Conservation (phyloP, 176 grass and related monocot species). For the Lolium rigidum region DNA sequence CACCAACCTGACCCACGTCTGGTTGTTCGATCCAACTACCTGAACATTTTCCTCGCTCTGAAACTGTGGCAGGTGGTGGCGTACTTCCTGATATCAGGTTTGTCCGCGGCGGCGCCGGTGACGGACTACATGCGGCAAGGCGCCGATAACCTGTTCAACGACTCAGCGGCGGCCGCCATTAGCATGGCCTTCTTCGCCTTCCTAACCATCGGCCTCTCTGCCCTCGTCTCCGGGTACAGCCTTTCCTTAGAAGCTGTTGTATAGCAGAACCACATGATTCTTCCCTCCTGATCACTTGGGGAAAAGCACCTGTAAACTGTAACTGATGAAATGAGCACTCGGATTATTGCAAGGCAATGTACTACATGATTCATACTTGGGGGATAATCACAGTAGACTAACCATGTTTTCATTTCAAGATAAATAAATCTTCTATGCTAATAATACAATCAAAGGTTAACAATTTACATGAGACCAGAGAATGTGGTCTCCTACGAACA, state of each 20-base stretch:
- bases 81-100: slow-evolving; percentile 49
- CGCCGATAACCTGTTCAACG: slow-evolving; percentile 60
- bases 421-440: not conserved
- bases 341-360: not conserved
- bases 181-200: slow-evolving; percentile 80
- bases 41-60: not conserved
- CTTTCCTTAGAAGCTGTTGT: slow-evolving; percentile 54
- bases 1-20: not conserved
- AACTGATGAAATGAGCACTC: not conserved
- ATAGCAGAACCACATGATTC: slow-evolving; percentile 30
- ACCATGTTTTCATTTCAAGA: slow-evolving; percentile 2
- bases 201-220: slow-evolving; percentile 53
- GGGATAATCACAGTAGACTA: not conserved
- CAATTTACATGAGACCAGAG: slow-evolving; percentile 56
- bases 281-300: not conserved
- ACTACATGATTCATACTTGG: not conserved
- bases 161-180: slow-evolving; percentile 63
- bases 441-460: slow-evolving; percentile 26
- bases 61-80: slow-evolving; percentile 49
- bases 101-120: slow-evolving; percentile 70
- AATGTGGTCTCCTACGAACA: slow-evolving; percentile 39
- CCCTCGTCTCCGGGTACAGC: slow-evolving; percentile 72
- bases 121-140: slow-evolving; percentile 69
- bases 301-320: not conserved
- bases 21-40: not conserved